Percentiles rank a stretch among this genome's conserved stretches.
These are phyloP conservation scores for Scheffersomyces stipitis DNA, from an alignment of 805 yeast species.

Conservation along the genomic window DNA sequence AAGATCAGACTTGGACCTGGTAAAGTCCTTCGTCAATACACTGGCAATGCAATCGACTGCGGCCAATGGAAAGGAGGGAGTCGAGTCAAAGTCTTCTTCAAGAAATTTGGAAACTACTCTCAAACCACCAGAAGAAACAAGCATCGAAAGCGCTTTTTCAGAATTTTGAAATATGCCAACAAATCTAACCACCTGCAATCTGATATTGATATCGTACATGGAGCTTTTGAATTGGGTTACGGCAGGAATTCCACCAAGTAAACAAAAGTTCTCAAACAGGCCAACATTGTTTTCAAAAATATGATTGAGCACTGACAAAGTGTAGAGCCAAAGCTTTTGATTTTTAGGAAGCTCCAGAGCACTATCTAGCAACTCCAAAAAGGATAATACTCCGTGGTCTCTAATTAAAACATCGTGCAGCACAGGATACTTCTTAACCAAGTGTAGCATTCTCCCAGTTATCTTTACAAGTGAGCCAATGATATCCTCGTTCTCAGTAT, in stretches of 20 bases:
- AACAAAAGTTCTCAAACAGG: constrained; percentile 41
- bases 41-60: constrained; percentile 37
- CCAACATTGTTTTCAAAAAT: constrained; percentile 28
- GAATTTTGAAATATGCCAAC: constrained; percentile 32
- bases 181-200: constrained; percentile 38
- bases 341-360: constrained; percentile 32
- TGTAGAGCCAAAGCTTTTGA: constrained; percentile 37
- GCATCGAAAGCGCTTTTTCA: constrained; percentile 36
- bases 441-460: constrained; percentile 37
- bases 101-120: constrained; percentile 43
- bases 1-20: constrained; percentile 41
- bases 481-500: constrained; percentile 30
- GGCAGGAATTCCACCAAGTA: constrained; percentile 44
- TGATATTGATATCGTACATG: constrained; percentile 28
- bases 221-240: constrained; percentile 36
- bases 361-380: constrained; percentile 39
- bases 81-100: constrained; percentile 43
- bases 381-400: constrained; percentile 41
- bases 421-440: constrained; percentile 38
- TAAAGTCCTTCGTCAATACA: constrained; percentile 33
- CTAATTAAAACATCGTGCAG: constrained; percentile 41
- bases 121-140: constrained; percentile 48
- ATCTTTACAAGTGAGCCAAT: constrained; percentile 29
- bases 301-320: constrained; percentile 32
- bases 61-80: constrained; percentile 38